These are phyloP conservation scores for Ceratobasidium sp. DNA, from an alignment of 1,284 basidiomycete genomes.

Conservation along the genomic window DNA sequence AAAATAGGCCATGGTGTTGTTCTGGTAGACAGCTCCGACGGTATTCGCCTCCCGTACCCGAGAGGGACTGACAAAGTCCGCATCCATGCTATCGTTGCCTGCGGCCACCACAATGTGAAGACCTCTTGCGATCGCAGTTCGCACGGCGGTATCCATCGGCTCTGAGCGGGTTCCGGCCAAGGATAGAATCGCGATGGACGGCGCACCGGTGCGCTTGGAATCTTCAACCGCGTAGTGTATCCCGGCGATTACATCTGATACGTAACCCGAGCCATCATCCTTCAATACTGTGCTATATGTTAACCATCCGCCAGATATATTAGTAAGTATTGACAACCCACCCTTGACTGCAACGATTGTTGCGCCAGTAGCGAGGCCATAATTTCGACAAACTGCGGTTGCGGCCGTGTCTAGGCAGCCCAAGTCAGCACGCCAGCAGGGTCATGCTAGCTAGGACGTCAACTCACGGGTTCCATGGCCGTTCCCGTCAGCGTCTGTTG, in stretches of 20 bases:
- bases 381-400: constrained; percentile 62
- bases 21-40: constrained; percentile 1
- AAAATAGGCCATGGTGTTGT: constrained; percentile 67
- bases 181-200: constrained; percentile 36
- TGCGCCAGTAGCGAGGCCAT: constrained; percentile 95
- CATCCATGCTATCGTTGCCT: constrained; percentile 69
- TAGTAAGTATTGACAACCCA: background rate
- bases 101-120: constrained; percentile 96
- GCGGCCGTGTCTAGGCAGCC: constrained; percentile 45
- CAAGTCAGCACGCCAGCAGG: too few species aligned
- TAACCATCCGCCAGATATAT: too few species aligned
- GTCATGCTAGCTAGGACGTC: background rate
- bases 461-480: constrained; percentile 38
- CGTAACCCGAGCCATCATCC: background rate
- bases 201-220: background rate
- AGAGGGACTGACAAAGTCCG: constrained; percentile 44
- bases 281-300: background rate
- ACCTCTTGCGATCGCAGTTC: constrained; percentile 62
- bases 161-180: constrained; percentile 19
- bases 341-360: constrained; percentile 94
- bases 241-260: background rate
- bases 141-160: constrained; percentile 32
- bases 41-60: constrained; percentile 2
- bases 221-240: background rate
- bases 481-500: constrained; percentile 13